Base-by-base conservation (phyloP, 345 rosid genomes). In the Excoecaria cochinchinensis region DNA sequence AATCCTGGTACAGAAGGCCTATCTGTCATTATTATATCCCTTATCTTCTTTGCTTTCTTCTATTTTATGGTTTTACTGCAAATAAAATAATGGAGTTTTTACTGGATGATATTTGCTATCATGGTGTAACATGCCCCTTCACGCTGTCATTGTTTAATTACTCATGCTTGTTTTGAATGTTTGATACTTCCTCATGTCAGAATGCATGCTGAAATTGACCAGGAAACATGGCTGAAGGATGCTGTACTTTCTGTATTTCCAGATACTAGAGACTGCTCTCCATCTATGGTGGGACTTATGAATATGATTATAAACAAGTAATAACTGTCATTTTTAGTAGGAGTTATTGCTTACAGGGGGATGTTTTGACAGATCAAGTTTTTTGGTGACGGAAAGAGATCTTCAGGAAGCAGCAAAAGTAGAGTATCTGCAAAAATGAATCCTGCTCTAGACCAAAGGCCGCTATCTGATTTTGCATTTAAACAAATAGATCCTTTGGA, bases 181-280 rank as follows among this genome's bases (percentile, higher is more conserved):
- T 70, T 66, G 77, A 60, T 73, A 56, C 69, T 65, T 72, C 77
- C 86, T 83, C 74, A 83, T 81, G 59, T 78, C 83, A 66, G 74
- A 72, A 68, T 80, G 76, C 68, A 63, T 78, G 60, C 80, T 83
- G 78, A 77, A 82, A 73, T 80, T 85, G 84, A 78, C 78, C 92
- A 95, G 97, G 99, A 95, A 88, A 82, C 56, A 67, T 93, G 99
- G 98, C 86, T 95, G 71, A 91, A 86, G 79, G 97, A 89, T 78
- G 77, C 89, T 65, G 97, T 90, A 82, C 94, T 95, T 78, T 80
- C 84, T 79, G 75, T 74, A 47, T 95, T 95, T 86, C 84, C 93
- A 19, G 99, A 95, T 83, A 95, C 99, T 61, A 83, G 84, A 79
- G 90, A 90, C 74, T 91, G 89, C 88, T 89, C 94, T 77, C 89